Conservation (phyloP, 2,329 filamentous ascomycete genomes). For the Sporothrix inflata region DNA sequence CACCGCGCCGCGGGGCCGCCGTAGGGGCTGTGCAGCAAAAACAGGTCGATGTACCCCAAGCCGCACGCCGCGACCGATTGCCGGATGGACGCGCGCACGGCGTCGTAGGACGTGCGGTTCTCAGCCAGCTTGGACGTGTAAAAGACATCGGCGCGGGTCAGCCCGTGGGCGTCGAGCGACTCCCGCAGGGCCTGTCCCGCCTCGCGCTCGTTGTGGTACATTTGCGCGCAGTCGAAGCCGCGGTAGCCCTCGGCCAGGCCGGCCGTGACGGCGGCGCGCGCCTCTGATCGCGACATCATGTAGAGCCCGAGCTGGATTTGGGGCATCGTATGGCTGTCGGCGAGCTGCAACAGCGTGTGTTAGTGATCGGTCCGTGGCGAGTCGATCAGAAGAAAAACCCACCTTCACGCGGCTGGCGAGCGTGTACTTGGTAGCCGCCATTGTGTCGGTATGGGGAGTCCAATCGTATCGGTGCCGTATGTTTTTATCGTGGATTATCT, state of each 20-base stretch:
- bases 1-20: constrained; percentile 69
- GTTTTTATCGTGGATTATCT: not conserved
- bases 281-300: constrained; percentile 66
- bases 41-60: constrained; percentile 76
- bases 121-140: constrained; percentile 79
- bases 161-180: constrained; percentile 40
- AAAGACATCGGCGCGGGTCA: constrained; percentile 72
- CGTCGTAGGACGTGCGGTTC: constrained; percentile 67
- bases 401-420: constrained; percentile 24
- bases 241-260: constrained; percentile 59
- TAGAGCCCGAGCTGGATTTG: constrained; percentile 76
- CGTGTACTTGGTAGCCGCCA: constrained; percentile 21
- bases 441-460: not conserved
- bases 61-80: constrained; percentile 66
- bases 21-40: constrained; percentile 78
- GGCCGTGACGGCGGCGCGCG: constrained; percentile 58
- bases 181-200: constrained; percentile 65
- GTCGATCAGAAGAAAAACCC: not conserved
- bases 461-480: not conserved
- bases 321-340: constrained; percentile 69
- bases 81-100: constrained; percentile 67
- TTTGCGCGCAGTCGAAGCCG: constrained; percentile 57
- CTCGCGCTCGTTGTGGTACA: constrained; percentile 70
- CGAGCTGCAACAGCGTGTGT: constrained; percentile 48
- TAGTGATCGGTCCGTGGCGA: not conserved